Conservation (phyloP, 2,329 filamentous ascomycete genomes). For the Fusarium nurragi region DNA sequence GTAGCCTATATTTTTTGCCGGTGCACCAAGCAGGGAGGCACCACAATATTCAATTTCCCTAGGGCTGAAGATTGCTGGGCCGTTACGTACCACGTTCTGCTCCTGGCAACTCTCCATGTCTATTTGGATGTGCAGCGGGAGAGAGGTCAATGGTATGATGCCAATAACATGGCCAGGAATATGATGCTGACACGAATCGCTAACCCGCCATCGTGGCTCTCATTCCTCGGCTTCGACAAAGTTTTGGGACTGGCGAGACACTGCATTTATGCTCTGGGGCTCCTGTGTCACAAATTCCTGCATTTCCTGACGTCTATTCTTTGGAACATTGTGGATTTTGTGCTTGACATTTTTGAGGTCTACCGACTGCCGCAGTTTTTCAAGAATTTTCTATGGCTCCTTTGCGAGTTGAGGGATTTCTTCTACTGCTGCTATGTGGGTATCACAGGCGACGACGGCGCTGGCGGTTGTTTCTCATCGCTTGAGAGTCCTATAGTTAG, state of each 20-base stretch:
- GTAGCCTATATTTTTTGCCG: background rate
- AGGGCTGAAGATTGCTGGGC: background rate
- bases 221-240: conserved; percentile 11
- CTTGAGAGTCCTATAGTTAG: background rate
- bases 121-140: conserved; percentile 38
- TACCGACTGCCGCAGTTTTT: background rate
- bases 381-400: background rate
- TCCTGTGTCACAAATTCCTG: background rate
- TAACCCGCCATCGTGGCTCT: conserved; percentile 2
- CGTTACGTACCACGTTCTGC: conserved; percentile 6
- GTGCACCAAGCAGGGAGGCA: background rate
- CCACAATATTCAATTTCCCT: background rate
- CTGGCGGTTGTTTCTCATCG: background rate
- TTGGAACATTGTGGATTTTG: background rate
- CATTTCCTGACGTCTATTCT: background rate
- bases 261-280: background rate
- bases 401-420: background rate
- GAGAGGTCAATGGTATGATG: conserved; percentile 45
- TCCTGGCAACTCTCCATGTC: conserved; percentile 25
- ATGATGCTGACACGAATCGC: conserved; percentile 39
- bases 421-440: background rate
- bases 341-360: background rate
- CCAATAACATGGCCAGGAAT: conserved; percentile 46
- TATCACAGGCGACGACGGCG: background rate
- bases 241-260: background rate